These are phyloP conservation scores for Ambrosia hybrid DNA, from an alignment of 140 eudicot species.

Conservation along the genomic window DNA sequence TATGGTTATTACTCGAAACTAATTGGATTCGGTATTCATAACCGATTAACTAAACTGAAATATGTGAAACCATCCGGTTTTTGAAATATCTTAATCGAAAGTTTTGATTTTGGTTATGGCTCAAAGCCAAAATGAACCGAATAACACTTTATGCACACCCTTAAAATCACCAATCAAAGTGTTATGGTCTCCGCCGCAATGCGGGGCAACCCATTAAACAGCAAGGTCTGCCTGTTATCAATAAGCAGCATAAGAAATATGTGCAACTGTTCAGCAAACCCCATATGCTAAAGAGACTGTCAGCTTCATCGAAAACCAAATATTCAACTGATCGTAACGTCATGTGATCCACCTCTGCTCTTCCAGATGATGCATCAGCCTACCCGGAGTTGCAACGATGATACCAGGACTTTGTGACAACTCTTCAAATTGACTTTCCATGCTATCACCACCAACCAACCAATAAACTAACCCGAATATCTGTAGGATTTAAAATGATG, in stretches of 20 bases:
- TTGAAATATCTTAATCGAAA: no score
- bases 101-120: no score
- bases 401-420: conserved; percentile 81
- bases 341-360: conserved; percentile 77
- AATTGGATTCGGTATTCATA: no score
- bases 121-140: no score
- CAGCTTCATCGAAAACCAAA: conserved; percentile 97
- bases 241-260: conserved; percentile 58
- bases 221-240: conserved; percentile 85
- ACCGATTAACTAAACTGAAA: no score
- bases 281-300: conserved; percentile 83
- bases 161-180: no score
- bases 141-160: no score
- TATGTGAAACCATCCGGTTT: no score
- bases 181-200: no score
- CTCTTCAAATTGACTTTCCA: conserved; percentile 96
- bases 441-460: conserved; percentile 91
- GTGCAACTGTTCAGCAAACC: conserved; percentile 90
- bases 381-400: conserved; percentile 95
- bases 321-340: conserved; percentile 86
- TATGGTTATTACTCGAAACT: no score
- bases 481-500: conserved; percentile 31
- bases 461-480: conserved; percentile 73
- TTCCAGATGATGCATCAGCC: conserved; percentile 90
- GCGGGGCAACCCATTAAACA: conserved; percentile 35